phyloP scores from a whole-genome alignment of 108 stramenopile species.

The Cyclotella baltica region DNA sequence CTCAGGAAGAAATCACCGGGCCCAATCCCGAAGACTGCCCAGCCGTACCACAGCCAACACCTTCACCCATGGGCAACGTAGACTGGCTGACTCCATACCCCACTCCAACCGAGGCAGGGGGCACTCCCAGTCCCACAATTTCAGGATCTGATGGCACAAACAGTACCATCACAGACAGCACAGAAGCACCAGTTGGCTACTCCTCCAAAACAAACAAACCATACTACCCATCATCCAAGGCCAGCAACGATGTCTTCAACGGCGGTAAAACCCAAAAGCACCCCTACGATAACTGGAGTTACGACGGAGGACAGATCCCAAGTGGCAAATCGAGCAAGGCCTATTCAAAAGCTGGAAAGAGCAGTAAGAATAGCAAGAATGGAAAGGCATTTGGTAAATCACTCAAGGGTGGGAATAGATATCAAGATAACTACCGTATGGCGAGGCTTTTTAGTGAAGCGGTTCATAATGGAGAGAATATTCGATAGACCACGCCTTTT shows the following conservation, averaged over 20 bases:
- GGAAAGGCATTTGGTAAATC: background rate
- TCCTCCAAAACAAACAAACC: constrained; percentile 6
- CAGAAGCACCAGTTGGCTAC: background rate
- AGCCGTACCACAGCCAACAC: constrained; percentile 7
- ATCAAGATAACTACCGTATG: background rate
- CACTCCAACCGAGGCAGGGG: background rate
- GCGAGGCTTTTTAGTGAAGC: background rate
- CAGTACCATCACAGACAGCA: background rate
- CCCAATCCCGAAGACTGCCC: constrained; percentile 41
- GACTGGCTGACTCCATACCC: constrained; percentile 2
- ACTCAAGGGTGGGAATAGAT: background rate
- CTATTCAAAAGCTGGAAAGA: constrained; percentile 1
- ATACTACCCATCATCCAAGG: background rate
- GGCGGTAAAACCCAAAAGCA: background rate
- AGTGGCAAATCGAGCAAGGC: background rate
- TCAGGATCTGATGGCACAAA: background rate
- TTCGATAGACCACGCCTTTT: too few species aligned
- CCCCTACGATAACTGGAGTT: constrained; percentile 1
- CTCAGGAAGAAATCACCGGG: constrained; percentile 23
- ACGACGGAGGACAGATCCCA: background rate
- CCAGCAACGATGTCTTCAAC: background rate
- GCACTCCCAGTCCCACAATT: too few species aligned
- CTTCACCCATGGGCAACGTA: background rate
- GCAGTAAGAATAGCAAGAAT: background rate
- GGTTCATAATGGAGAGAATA: background rate